Percentiles rank a stretch among this genome's conserved stretches.
Conservation (phyloP, 768 basidiomycete genomes). For the Boletus coccyginus region DNA sequence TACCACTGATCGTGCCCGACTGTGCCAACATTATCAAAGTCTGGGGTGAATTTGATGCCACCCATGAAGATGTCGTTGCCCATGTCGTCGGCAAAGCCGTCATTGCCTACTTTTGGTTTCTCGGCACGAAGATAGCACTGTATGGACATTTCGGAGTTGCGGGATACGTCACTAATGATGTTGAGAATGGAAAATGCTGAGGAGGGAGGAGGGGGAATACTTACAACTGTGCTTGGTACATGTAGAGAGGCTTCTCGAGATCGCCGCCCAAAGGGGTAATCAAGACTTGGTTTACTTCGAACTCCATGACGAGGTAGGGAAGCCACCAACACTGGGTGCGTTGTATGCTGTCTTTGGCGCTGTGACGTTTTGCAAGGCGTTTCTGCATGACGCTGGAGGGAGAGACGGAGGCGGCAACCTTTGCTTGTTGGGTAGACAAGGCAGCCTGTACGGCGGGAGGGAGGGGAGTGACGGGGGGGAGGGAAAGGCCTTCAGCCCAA, state of each 20-base stretch:
- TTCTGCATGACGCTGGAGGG: constrained; percentile 75
- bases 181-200: not conserved
- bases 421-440: constrained; percentile 71
- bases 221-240: constrained; percentile 97
- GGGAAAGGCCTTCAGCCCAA: constrained; percentile 73
- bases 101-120: constrained; percentile 69
- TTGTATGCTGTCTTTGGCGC: constrained; percentile 82
- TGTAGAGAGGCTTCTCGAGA: constrained; percentile 85
- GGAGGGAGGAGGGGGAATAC: constrained; percentile 28
- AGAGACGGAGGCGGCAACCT: constrained; percentile 72
- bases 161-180: constrained; percentile 78
- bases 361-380: constrained; percentile 59
- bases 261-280: constrained; percentile 95
- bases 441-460: constrained; percentile 80
- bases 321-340: constrained; percentile 98
- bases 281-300: constrained; percentile 91
- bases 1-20: constrained; percentile 80
- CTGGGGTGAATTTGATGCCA: constrained; percentile 85
- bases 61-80: constrained; percentile 95
- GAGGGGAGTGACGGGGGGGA: constrained; percentile 63
- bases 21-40: constrained; percentile 77
- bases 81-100: constrained; percentile 82
- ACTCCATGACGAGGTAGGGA: constrained; percentile 95
- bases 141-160: constrained; percentile 92
- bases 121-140: constrained; percentile 90